A percentile compares a stretch with the other conserved stretches of the same genome.
Conservation (phyloP, 257 asterid genomes). For the Leonotis leonurus region DNA sequence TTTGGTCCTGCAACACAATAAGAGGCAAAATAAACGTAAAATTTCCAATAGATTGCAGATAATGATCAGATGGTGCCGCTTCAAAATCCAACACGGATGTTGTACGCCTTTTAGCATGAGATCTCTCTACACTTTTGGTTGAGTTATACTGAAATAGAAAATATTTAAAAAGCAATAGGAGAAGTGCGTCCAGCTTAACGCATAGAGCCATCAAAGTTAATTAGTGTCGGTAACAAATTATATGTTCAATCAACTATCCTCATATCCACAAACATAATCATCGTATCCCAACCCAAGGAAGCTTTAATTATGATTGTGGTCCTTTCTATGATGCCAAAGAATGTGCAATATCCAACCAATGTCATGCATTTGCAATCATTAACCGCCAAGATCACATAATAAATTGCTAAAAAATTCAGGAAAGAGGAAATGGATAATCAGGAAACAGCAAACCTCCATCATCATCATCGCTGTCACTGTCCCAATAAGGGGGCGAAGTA, state of each 20-base stretch:
- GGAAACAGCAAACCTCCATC: constrained; percentile 44
- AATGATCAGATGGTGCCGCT: neutral
- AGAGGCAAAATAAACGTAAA: neutral
- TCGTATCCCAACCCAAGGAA: neutral
- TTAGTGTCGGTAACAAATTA: neutral
- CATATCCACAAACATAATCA: neutral
- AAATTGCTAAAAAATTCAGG: neutral
- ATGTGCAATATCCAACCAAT: neutral
- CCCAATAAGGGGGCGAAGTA: constrained; percentile 92
- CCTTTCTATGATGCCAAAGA: neutral
- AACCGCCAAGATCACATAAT: neutral
- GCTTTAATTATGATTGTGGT: neutral
- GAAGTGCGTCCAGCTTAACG: neutral
- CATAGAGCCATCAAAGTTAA: neutral
- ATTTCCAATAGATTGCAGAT: neutral
- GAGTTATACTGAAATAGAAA: neutral
- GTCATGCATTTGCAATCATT: neutral
- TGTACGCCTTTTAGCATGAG: neutral
- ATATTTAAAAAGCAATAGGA: neutral
- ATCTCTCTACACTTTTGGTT: neutral
- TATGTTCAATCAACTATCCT: neutral
- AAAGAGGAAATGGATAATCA: neutral
- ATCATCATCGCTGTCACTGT: constrained; percentile 49
- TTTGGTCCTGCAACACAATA: constrained; percentile 36
- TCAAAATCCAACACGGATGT: constrained; percentile 1